Evolutionary conservation across 495 filamentous ascomycete genomes (phyloP).

Genomic region (Umbilicaria muhlenbergii): DNA sequence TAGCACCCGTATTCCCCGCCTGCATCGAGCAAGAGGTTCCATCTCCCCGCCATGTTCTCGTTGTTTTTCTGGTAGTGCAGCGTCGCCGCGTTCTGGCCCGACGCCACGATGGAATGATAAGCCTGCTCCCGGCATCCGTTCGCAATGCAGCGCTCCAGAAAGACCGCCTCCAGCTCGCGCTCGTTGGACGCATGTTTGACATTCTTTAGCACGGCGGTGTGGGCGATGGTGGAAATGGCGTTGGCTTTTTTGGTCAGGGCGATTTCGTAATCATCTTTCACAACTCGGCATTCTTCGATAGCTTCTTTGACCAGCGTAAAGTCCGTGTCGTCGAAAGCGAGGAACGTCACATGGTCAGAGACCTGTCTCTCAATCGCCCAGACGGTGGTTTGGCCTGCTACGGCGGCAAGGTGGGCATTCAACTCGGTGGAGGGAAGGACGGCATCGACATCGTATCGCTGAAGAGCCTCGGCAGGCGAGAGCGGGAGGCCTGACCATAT

Average conservation of each 20-base stretch:
- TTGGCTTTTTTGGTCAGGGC: conserved; percentile 65
- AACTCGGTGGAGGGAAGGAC: conserved; percentile 55
- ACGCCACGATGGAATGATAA: conserved; percentile 74
- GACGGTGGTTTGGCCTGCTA: conserved; percentile 25
- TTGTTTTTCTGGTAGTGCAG: conserved; percentile 81
- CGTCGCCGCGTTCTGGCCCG: conserved; percentile 60
- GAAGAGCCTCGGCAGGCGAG: conserved; percentile 51
- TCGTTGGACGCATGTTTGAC: conserved; percentile 55
- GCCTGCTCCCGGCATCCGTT: conserved; percentile 61
- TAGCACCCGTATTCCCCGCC: conserved; percentile 78
- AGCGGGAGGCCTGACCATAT: conserved; percentile 91
- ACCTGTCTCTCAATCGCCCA: conserved; percentile 36
- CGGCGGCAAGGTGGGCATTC: conserved; percentile 41
- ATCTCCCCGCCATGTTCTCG: conserved; percentile 44
- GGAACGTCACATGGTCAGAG: conserved; percentile 13
- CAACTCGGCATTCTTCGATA: conserved; percentile 54
- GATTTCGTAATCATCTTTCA: conserved; percentile 74
- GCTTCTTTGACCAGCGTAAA: conserved; percentile 23
- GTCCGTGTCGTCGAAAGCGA: conserved; percentile 43
- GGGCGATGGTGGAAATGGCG: conserved; percentile 55
- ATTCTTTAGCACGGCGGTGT: conserved; percentile 45
- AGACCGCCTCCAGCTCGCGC: conserved; percentile 65
- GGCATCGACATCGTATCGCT: conserved; percentile 70
- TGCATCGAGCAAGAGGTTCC: conserved; percentile 71
- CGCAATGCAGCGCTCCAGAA: conserved; percentile 51